A percentile compares a stretch with the other conserved stretches of the same genome.
These are phyloP conservation scores for Globisporangium abappressorium DNA, from an alignment of 352 stramenopile genomes.

Conservation along the genomic window DNA sequence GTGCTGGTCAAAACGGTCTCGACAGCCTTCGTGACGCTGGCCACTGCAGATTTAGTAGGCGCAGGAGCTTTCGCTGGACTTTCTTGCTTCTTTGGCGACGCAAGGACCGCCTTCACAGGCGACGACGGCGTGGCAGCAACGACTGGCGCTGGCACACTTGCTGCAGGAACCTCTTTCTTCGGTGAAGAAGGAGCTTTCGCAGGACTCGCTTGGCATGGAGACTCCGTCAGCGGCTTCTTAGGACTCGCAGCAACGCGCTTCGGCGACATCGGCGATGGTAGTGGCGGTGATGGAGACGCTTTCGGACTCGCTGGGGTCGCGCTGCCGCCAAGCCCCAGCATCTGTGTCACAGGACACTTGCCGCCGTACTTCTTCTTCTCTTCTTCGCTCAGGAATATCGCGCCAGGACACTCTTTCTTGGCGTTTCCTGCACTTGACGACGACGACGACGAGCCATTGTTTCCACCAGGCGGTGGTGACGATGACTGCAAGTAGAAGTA, in stretches of 20 bases:
- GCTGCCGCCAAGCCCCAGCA: conserved; percentile 19
- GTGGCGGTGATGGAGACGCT: neutral
- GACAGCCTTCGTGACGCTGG: neutral
- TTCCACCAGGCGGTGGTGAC: neutral
- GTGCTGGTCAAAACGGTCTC: neutral
- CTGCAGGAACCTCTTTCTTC: conserved; percentile 10
- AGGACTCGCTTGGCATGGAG: conserved; percentile 6
- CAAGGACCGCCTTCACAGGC: conserved; percentile 15
- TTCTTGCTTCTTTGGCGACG: conserved; percentile 27
- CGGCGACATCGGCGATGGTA: neutral
- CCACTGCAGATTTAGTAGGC: neutral
- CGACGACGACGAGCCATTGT: neutral
- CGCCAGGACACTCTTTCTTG: conserved; percentile 26
- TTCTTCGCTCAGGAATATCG: conserved; percentile 25
- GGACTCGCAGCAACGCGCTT: conserved; percentile 1
- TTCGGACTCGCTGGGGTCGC: conserved; percentile 14
- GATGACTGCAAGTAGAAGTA: conserved; percentile 54
- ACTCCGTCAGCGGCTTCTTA: conserved; percentile 4
- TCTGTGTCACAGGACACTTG: conserved; percentile 39
- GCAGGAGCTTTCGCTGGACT: conserved; percentile 6
- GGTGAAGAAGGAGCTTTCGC: conserved; percentile 7
- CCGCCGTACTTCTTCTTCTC: conserved; percentile 36
- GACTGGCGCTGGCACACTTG: neutral
- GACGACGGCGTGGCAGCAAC: neutral
- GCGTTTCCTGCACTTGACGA: conserved; percentile 16